Base-by-base conservation (phyloP, 805 yeast species). In the Cyberlindnera petersonii region DNA sequence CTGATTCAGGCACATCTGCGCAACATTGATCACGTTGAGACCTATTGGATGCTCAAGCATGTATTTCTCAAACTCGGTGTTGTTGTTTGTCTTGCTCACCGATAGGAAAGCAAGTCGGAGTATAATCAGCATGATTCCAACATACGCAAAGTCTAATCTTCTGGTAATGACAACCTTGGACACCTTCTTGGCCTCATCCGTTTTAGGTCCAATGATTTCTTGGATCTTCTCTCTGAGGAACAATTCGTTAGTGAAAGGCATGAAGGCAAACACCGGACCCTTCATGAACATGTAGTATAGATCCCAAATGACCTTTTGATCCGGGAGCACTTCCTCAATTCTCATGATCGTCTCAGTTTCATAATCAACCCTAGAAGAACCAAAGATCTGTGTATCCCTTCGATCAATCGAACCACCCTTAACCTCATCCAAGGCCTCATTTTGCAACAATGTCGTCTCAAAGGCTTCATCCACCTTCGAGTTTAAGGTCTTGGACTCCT, bases 1-100 rank as follows among this genome's bases (percentile, higher is more conserved):
- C 46, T 74, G 79, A 42, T 72, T 70, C 32, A 79, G 53, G 49
- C 84, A 78, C 44, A 66, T 55, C 42, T 74, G 74, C 0, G 83
- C 80, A 20, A 71, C 71, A 39, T 62, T 68, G 23, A 74, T 63
- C 13, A 60, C 63, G 17, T 69, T 69, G 27, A 65, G 57, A 14
- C 69, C 67, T 16, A 77, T 64, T 4, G 79, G 79, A 40, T 71
- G 61, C 2, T 58, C 49, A 36, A 74, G 47, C 14, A 79, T 57
- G 48, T 65, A 74, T 44, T 62, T 29, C 26, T 54, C 55, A 20
- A 43, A 44, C 8, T 28, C 38, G 1, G 55, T 43, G 39, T 52
- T 49, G 24, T 40, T 37, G 3, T 48, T 35, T 3, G 48, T 49
- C 26, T 47, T 48, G 13, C 42, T 36, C 5, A 52, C 47, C 26